Conservation (phyloP, 345 rosid genomes). For the Salix dunnii region DNA sequence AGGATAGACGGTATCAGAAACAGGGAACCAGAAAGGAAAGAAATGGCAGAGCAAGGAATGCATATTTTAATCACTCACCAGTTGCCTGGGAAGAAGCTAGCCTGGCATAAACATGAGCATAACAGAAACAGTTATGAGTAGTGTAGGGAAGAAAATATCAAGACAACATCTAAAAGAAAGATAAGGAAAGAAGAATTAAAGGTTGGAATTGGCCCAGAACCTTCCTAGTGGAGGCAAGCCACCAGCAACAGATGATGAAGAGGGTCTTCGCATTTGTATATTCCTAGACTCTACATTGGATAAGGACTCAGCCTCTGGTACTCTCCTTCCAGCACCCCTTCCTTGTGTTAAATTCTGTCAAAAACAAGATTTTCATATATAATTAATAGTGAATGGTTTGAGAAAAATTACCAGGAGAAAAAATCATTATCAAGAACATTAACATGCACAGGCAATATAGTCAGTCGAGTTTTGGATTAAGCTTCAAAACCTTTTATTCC, state of each 20-base stretch:
- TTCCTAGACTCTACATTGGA: constrained; percentile 62
- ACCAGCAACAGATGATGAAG: constrained; percentile 75
- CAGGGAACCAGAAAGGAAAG: constrained; percentile 4
- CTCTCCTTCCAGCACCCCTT: constrained; percentile 64
- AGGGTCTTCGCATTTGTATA: constrained; percentile 53
- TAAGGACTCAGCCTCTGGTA: constrained; percentile 50
- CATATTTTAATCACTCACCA: constrained; percentile 47
- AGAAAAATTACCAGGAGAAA: background rate
- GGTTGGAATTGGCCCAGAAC: constrained; percentile 34
- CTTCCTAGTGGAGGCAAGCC: constrained; percentile 90
- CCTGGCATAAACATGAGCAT: constrained; percentile 36
- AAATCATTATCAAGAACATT: background rate
- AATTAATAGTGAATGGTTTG: background rate
- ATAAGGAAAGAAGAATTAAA: background rate
- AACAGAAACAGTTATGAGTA: constrained; percentile 16
- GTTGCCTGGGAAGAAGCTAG: constrained; percentile 55
- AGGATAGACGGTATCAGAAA: constrained; percentile 17
- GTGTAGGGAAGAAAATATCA: background rate
- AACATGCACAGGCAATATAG: constrained; percentile 5
- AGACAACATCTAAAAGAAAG: background rate
- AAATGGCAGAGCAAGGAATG: background rate
- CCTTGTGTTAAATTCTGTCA: constrained; percentile 62
- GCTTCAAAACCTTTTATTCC: too few species aligned
- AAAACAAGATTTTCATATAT: constrained; percentile 3
- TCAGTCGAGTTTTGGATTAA: background rate